A percentile compares a stretch with the other conserved stretches of the same genome.
Evolutionary conservation across 2,329 filamentous ascomycete species (phyloP).

Genomic region (Ploettnerulaceae sp.): DNA sequence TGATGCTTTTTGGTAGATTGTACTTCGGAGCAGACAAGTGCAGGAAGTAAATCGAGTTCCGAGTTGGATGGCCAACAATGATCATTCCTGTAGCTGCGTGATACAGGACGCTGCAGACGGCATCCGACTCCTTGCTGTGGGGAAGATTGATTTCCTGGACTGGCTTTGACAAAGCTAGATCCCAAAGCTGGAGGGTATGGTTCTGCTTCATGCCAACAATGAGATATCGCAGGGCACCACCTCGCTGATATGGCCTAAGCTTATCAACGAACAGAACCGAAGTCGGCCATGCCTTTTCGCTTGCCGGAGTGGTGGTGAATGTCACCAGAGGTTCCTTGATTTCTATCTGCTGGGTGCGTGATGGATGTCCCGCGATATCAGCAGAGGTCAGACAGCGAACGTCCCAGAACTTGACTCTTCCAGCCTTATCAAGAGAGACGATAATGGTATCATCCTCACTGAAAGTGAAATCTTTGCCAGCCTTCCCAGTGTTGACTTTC

Average conservation of each 20-base stretch:
- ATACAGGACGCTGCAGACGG: slow-evolving; percentile 96
- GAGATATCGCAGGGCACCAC: slow-evolving; percentile 86
- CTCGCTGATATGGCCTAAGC: slow-evolving; percentile 85
- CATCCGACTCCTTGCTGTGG: slow-evolving; percentile 91
- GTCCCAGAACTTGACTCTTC: slow-evolving; percentile 97
- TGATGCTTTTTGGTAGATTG: slow-evolving; percentile 68
- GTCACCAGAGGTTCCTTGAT: slow-evolving; percentile 83
- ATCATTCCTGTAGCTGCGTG: slow-evolving; percentile 91
- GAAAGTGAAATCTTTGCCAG: slow-evolving; percentile 96
- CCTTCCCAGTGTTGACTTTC: slow-evolving; percentile 95
- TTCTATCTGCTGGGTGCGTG: slow-evolving; percentile 47
- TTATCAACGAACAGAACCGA: slow-evolving; percentile 96
- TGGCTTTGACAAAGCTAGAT: slow-evolving; percentile 88
- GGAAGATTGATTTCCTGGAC: slow-evolving; percentile 97
- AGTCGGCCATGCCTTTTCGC: slow-evolving; percentile 94
- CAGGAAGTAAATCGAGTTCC: slow-evolving; percentile 96
- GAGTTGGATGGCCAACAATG: slow-evolving; percentile 88
- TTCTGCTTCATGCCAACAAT: slow-evolving; percentile 99
- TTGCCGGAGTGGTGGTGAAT: slow-evolving; percentile 77
- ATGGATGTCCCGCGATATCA: slow-evolving; percentile 20
- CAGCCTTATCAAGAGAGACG: slow-evolving; percentile 93
- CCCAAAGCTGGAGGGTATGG: slow-evolving; percentile 97
- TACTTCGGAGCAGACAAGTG: slow-evolving; percentile 94
- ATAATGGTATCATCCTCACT: slow-evolving; percentile 94
- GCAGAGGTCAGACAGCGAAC: slow-evolving; percentile 68